Percentiles rank a stretch among this genome's conserved stretches.
These are phyloP conservation scores for Cotoneaster glaucophyllus DNA, from an alignment of 306 rosid species.

Conservation along the genomic window DNA sequence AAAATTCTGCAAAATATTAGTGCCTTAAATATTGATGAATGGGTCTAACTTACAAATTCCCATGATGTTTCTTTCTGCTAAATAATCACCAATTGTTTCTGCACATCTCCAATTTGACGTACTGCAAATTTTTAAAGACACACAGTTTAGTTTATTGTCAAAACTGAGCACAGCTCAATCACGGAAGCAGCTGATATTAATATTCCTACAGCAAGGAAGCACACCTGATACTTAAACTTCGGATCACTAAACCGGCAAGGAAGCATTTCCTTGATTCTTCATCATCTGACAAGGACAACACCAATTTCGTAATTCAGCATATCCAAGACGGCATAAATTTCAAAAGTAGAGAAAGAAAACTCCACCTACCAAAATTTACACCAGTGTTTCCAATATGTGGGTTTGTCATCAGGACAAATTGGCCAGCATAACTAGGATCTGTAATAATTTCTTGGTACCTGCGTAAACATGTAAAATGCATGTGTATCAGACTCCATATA, in stretches of 20 bases:
- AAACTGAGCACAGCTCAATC: conserved; percentile 7
- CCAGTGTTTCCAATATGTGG: conserved; percentile 97
- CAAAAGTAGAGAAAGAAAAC: not conserved
- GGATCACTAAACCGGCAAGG: conserved; percentile 78
- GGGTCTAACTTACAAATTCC: conserved; percentile 79
- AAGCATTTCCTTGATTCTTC: conserved; percentile 77
- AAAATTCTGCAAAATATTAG: not conserved
- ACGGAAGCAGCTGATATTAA: not conserved
- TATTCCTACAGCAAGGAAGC: conserved; percentile 1
- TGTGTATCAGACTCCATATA: not conserved
- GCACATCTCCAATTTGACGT: conserved; percentile 89
- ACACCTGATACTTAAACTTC: conserved; percentile 80
- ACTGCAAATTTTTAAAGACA: conserved; percentile 37
- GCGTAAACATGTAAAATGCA: conserved; percentile 13
- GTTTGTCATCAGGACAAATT: conserved; percentile 89
- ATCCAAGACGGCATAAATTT: conserved; percentile 2
- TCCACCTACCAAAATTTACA: conserved; percentile 63
- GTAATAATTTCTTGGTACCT: conserved; percentile 97
- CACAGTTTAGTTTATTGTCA: not conserved
- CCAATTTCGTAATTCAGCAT: not conserved
- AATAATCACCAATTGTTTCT: conserved; percentile 63
- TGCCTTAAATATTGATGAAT: not conserved
- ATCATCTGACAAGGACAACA: conserved; percentile 49
- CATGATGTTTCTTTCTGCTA: conserved; percentile 79
- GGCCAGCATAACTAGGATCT: conserved; percentile 96